Evolutionary conservation across 2,329 filamentous ascomycete genomes (phyloP).

Genomic region (Venturia effusa): DNA sequence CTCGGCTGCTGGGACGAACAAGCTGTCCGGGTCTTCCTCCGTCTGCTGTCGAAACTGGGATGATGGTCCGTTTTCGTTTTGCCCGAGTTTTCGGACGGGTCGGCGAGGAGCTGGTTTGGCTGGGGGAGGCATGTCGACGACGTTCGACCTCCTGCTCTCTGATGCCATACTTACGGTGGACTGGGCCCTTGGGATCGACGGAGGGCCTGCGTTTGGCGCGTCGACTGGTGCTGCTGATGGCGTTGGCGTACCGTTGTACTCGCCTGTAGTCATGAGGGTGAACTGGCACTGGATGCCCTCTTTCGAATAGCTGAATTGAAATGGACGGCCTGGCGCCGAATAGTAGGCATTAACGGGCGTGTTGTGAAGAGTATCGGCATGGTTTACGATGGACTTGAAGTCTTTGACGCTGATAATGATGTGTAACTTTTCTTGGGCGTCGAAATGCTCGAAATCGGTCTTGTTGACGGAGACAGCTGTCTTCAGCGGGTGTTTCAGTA

Average conservation of each 20-base stretch:
- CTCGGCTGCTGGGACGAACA: slow-evolving; percentile 58
- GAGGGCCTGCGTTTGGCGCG: slow-evolving; percentile 20
- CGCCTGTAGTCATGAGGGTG: slow-evolving; percentile 72
- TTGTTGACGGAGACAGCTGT: slow-evolving; percentile 69
- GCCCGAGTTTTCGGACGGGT: slow-evolving; percentile 17
- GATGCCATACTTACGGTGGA: slow-evolving; percentile 15
- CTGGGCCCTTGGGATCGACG: slow-evolving; percentile 8
- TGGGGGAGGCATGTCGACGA: slow-evolving; percentile 33
- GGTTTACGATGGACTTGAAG: slow-evolving; percentile 67
- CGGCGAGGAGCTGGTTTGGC: slow-evolving; percentile 22
- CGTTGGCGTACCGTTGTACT: slow-evolving; percentile 32
- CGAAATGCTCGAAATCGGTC: slow-evolving; percentile 65
- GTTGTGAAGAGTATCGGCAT: slow-evolving; percentile 55
- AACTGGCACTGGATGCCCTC: slow-evolving; percentile 65
- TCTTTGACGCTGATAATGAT: slow-evolving; percentile 76
- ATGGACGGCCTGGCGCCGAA: slow-evolving; percentile 58
- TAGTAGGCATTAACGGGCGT: slow-evolving; percentile 58
- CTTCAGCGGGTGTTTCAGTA: slow-evolving; percentile 69
- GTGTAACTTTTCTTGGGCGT: slow-evolving; percentile 63
- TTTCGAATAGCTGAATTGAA: slow-evolving; percentile 60
- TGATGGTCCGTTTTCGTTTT: slow-evolving; percentile 19
- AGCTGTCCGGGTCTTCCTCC: slow-evolving; percentile 52
- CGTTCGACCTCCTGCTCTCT: slow-evolving; percentile 15
- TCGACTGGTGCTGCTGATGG: slow-evolving; percentile 35
- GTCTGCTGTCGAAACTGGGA: slow-evolving; percentile 13